Base-by-base conservation (phyloP, 2,329 filamentous ascomycete genomes). In the Hortaea werneckii region DNA sequence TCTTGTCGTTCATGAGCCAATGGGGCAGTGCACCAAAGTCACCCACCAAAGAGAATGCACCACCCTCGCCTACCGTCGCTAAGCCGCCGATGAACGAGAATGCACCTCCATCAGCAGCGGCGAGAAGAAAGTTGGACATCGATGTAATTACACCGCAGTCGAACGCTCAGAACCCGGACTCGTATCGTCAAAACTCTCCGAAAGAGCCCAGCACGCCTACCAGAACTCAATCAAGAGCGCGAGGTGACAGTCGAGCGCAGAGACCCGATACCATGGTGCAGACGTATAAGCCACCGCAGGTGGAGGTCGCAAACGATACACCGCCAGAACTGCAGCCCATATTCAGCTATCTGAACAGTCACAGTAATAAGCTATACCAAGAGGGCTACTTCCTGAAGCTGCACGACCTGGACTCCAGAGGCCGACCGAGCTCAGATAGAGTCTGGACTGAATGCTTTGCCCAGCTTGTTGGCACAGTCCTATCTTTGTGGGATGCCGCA, bases 301-400 rank as follows among this genome's bases (percentile, higher is more conserved):
- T 94, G 82, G 86, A 94, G 60, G 76, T 92, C 53, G 80, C 79
- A 60, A 77, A 83, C 55, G 87, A 95, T 62, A 94, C 87, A 29
- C 80, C 92, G 51, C 88, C 92, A 34, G 92, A 98, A 73, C 75
- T 98, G 51, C 85, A 88, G 69, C 90, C 89, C 53, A 89, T 96
- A 59, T 96, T 96, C 67, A 86, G 80, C 50, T 92, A 87, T 62
- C 77, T 98, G 54, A 96, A 95, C 69, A 92, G 84, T 67, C 92
- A 98, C 65, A 83, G 81, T 47, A 95, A 95, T 67, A 96, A 96
- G 69, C 73, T 96, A 46, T 98, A 96, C 65, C 89, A 95, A 57
- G 92, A 98, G 69, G 92, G 92, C 34, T 98, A 96, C 62, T 96
- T 98, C 56, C 70, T 98, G 57, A 98, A 96, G 68, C 73, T 98